Base-by-base conservation (phyloP, 2,329 filamentous ascomycete genomes). In the Rugonectria rugulosa region DNA sequence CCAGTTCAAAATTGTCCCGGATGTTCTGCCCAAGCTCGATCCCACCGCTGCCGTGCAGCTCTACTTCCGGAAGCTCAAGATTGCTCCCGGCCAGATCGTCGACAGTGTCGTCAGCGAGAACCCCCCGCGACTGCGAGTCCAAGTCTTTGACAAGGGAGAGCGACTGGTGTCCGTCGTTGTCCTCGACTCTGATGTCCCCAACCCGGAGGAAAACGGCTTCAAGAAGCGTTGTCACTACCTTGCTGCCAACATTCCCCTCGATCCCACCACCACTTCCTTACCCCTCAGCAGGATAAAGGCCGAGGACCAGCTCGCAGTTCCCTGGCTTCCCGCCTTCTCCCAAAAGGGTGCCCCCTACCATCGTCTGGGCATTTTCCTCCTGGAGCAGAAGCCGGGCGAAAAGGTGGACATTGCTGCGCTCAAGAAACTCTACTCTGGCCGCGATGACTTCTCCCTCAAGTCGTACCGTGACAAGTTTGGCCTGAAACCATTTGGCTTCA, bases 271-370 rank as follows among this genome's bases (percentile, higher is more conserved):
- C 26, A 83, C 83, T 6, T 84, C 82, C 34, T 74, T 95, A 34
- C 84, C 88, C n/a, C 81, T 96, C 15, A 78, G 79, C 65, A 80
- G 80, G 64, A 79, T 91, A 64, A 78, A 82, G 53, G 73, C 78
- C 59, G 79, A 85, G 17, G 78, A 81, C 24, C 87, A 95, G 72
- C 81, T 95, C 43, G 85, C 91, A 53, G 77, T 87, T 4, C 88
- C 92, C 2, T 99, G 94, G 91, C 79, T 93, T 20, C 89, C 94
- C 1, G 89, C 95, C 2, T 91, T 90, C 70, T 88, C 92, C 1
- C 90, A 97, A 72, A 96, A 95, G 79, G 95, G 95, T 53, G 85
- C 89, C 2, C 91, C 91, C 2, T 97, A 98, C 77, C 95, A 98
- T 75, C 90, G 95, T 47, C 81, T 98, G 50, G 88, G 88, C 42